These are phyloP conservation scores for Thuja plicata DNA, from an alignment of 83 land plant species.

Conservation along the genomic window DNA sequence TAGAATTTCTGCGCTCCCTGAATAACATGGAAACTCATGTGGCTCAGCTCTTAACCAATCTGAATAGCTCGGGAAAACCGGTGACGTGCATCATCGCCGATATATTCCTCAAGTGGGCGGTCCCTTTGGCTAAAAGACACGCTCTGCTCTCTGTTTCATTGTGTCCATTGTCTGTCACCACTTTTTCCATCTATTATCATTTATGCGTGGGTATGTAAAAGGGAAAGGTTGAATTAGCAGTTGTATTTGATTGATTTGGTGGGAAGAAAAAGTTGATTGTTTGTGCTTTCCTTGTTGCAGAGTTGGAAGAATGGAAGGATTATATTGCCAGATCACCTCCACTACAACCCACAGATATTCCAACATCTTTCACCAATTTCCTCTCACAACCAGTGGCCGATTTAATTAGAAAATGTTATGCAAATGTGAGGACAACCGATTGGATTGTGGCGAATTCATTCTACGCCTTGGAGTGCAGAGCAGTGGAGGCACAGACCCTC, in stretches of 20 bases:
- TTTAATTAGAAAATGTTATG: not conserved
- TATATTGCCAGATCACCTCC: conserved; percentile 16
- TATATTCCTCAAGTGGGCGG: conserved; percentile 31
- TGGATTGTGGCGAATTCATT: conserved; percentile 1
- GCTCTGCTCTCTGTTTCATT: conserved; percentile 28
- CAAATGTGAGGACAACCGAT: conserved; percentile 15
- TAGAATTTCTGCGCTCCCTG: conserved; percentile 31
- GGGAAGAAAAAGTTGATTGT: not conserved
- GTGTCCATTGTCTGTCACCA: conserved; percentile 33
- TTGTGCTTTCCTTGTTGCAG: not conserved
- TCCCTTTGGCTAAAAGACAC: conserved; percentile 24
- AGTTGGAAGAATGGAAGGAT: not conserved
- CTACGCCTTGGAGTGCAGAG: not conserved
- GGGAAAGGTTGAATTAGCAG: not conserved
- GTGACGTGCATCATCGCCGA: conserved; percentile 32
- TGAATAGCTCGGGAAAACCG: conserved; percentile 4
- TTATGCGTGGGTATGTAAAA: not conserved
- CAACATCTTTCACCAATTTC: not conserved
- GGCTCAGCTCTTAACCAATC: conserved; percentile 21
- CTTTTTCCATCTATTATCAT: conserved; percentile 25
- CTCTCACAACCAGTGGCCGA: not conserved
- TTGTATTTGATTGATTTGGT: not conserved
- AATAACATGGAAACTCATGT: conserved; percentile 24
- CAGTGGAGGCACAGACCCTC: not conserved
- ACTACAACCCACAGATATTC: not conserved